Conservation (phyloP, 305 asterid species). For the Fraxinus latifolia region DNA sequence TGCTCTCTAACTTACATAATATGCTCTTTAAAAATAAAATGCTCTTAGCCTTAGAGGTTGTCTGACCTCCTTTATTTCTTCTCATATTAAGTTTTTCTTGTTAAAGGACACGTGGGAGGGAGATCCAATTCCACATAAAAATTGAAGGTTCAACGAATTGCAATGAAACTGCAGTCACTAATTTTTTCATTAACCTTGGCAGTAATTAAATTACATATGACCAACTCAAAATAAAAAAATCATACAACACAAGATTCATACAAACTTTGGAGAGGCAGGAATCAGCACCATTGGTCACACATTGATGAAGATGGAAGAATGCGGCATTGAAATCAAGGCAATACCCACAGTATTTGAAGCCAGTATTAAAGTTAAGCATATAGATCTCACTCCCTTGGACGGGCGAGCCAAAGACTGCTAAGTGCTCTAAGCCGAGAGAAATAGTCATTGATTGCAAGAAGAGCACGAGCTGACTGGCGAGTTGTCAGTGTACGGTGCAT, state of each 20-base stretch:
- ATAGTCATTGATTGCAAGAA: conserved; percentile 44
- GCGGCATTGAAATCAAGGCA: not conserved
- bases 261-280: not conserved
- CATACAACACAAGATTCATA: conserved; percentile 18
- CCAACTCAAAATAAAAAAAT: conserved; percentile 10
- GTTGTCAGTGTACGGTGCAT: conserved; percentile 45
- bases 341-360: not conserved
- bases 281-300: not conserved
- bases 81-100: not conserved
- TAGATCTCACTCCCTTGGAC: conserved; percentile 38
- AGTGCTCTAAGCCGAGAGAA: conserved; percentile 49
- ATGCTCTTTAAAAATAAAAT: too few species aligned
- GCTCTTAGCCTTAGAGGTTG: not conserved
- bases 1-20: too few species aligned
- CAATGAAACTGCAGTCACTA: not conserved
- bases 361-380: not conserved
- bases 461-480: conserved; percentile 52
- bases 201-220: conserved; percentile 18
- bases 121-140: not conserved
- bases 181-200: conserved; percentile 1
- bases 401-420: conserved; percentile 51
- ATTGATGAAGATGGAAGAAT: not conserved
- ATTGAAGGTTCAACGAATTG: not conserved
- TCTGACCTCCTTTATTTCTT: not conserved
- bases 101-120: not conserved